These are phyloP conservation scores for Fusarium tricinctum DNA, from an alignment of 2,329 filamentous ascomycete species.

Conservation along the genomic window DNA sequence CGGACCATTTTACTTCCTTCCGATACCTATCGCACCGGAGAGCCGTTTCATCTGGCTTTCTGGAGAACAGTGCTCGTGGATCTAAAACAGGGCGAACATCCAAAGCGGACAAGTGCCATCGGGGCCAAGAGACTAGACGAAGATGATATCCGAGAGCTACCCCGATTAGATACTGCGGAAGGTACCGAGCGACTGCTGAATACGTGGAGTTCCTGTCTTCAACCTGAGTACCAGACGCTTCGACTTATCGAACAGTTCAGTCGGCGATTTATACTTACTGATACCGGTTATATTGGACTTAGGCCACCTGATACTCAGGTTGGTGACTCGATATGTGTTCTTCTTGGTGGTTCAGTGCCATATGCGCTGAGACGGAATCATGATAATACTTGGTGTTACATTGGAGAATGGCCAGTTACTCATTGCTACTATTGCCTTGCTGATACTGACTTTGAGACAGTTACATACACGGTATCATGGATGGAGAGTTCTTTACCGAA, in stretches of 20 bases:
- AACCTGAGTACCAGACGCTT: constrained; percentile 6
- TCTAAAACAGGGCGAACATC: constrained; percentile 10
- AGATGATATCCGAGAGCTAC: not conserved
- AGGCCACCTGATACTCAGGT: not conserved
- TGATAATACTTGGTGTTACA: not conserved
- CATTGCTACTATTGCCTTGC: too few relatives aligned
- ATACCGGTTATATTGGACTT: constrained; percentile 4
- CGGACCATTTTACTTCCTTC: not conserved
- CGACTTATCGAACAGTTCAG: constrained; percentile 20
- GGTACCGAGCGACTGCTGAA: not conserved
- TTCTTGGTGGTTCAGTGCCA: constrained; percentile 2
- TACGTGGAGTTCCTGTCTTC: constrained; percentile 12
- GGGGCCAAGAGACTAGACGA: constrained; percentile 6
- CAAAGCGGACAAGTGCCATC: not conserved
- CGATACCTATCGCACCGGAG: not conserved
- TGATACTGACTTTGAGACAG: not conserved
- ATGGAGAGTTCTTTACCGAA: not conserved
- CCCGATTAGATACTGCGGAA: not conserved
- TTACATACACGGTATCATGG: constrained; percentile 7
- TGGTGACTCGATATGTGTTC: constrained; percentile 4
- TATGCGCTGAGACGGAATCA: not conserved
- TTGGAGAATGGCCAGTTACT: constrained; percentile 10
- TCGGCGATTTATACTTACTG: constrained; percentile 2
- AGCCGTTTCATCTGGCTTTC: not conserved
- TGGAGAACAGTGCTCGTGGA: constrained; percentile 18